These are phyloP conservation scores for Suillus luteus DNA, from an alignment of 768 basidiomycete genomes.

Conservation along the genomic window DNA sequence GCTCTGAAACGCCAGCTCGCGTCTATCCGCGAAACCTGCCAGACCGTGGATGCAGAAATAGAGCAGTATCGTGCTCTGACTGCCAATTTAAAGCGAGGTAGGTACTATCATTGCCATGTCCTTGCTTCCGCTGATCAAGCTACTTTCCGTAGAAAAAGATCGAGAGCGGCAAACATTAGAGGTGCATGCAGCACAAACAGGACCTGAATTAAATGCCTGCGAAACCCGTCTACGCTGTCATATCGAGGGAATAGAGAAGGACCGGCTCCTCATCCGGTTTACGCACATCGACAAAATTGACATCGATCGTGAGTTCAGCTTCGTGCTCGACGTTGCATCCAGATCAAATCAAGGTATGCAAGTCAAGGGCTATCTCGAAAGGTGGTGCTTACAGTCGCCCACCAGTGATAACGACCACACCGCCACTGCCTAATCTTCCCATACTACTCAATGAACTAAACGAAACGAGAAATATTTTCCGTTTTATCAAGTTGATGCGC, in stretches of 20 bases:
- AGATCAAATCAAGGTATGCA: slow-evolving; percentile 64
- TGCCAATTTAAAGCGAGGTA: slow-evolving; percentile 66
- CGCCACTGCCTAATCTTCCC: slow-evolving; percentile 64
- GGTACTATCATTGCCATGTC: slow-evolving; percentile 17
- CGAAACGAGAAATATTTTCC: slow-evolving; percentile 64
- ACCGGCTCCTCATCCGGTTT: slow-evolving; percentile 76
- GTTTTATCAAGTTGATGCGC: slow-evolving; percentile 71
- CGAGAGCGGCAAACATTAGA: slow-evolving; percentile 61
- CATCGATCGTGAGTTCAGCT: slow-evolving; percentile 62
- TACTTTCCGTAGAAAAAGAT: slow-evolving; percentile 54
- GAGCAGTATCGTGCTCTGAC: slow-evolving; percentile 68
- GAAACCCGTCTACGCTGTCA: slow-evolving; percentile 61
- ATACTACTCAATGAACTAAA: slow-evolving; percentile 74
- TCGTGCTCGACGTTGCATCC: slow-evolving; percentile 74
- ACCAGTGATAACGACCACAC: slow-evolving; percentile 79
- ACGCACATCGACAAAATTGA: slow-evolving; percentile 60
- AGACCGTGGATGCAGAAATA: slow-evolving; percentile 65
- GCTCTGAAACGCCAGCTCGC: slow-evolving; percentile 67
- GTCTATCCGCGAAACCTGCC: slow-evolving; percentile 58
- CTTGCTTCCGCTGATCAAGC: neutral
- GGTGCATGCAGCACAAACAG: slow-evolving; percentile 50
- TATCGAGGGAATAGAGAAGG: slow-evolving; percentile 78
- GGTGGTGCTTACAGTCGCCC: neutral
- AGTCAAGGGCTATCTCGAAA: neutral
- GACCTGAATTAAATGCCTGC: slow-evolving; percentile 57